Percentiles rank a stretch among this genome's conserved stretches.
Conservation (phyloP, 2,329 filamentous ascomycete genomes). For the Fusarium dlaminii region DNA sequence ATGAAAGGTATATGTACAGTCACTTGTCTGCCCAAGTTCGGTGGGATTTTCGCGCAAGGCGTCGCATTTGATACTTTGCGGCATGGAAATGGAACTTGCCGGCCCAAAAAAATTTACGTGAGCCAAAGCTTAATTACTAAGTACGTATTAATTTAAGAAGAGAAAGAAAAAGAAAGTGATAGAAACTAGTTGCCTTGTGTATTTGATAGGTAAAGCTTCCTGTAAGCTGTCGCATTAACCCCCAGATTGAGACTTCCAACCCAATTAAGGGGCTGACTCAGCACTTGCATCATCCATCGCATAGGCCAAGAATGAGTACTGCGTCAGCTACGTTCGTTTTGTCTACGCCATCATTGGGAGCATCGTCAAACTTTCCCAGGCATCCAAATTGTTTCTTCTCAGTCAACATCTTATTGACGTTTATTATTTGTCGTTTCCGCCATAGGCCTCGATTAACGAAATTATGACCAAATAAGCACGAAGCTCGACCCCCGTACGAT, state of each 20-base stretch:
- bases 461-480: slow-evolving; percentile 34
- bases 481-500: slow-evolving; percentile 30
- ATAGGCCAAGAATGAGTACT: slow-evolving; percentile 8
- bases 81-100: background rate
- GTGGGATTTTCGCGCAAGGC: background rate
- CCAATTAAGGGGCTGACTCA: slow-evolving; percentile 10
- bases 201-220: background rate
- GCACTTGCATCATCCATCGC: background rate
- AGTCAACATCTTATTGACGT: background rate
- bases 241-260: background rate
- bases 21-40: background rate
- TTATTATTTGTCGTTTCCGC: background rate
- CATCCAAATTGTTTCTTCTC: slow-evolving; percentile 1
- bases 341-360: slow-evolving; percentile 23
- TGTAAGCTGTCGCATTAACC: background rate
- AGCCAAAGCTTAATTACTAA: background rate
- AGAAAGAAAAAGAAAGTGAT: background rate
- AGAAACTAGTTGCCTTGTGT: background rate
- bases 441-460: background rate
- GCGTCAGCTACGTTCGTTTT: slow-evolving; percentile 32
- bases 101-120: background rate
- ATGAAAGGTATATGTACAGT: background rate
- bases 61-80: background rate
- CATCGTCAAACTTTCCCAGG: slow-evolving; percentile 23
- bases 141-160: background rate